A percentile compares a stretch with the other conserved stretches of the same genome.
These are phyloP conservation scores for Ormosia emarginata DNA, from an alignment of 306 rosid species.

Conservation along the genomic window DNA sequence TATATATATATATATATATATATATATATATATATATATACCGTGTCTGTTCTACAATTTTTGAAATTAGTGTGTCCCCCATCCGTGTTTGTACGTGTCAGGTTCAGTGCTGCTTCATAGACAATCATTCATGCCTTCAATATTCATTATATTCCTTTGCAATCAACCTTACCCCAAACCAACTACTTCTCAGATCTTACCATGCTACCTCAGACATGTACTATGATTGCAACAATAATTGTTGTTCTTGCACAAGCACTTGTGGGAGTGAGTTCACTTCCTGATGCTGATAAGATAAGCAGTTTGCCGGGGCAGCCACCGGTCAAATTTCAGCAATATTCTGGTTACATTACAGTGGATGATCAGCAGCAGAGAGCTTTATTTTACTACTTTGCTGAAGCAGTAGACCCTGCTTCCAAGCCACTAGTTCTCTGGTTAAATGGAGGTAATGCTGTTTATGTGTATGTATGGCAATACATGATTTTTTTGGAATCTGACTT, in stretches of 20 bases:
- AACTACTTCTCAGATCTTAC: slow-evolving; percentile 18
- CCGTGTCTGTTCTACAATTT: no score
- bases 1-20: no score
- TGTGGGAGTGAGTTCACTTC: slow-evolving; percentile 27
- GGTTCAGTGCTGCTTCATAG: no score
- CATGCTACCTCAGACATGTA: slow-evolving; percentile 28
- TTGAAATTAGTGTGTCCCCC: no score
- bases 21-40: no score
- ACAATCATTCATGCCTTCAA: no score
- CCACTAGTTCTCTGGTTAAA: slow-evolving; percentile 73
- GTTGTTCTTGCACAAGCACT: slow-evolving; percentile 15
- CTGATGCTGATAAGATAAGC: slow-evolving; percentile 43
- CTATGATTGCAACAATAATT: slow-evolving; percentile 29
- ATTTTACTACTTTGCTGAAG: slow-evolving; percentile 66
- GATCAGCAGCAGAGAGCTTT: slow-evolving; percentile 49
- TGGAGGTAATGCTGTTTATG: slow-evolving; percentile 35
- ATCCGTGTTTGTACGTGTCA: no score
- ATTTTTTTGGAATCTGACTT: neutral
- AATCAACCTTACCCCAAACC: neutral
- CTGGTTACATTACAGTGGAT: slow-evolving; percentile 75
- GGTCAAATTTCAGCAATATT: slow-evolving; percentile 66
- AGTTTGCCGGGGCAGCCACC: slow-evolving; percentile 74
- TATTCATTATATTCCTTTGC: neutral
- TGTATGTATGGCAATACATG: neutral
- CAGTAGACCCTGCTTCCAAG: slow-evolving; percentile 59